Evolutionary conservation across 1,139 yeast genomes (phyloP).

Genomic region (Kluyveromyces marxianus): DNA sequence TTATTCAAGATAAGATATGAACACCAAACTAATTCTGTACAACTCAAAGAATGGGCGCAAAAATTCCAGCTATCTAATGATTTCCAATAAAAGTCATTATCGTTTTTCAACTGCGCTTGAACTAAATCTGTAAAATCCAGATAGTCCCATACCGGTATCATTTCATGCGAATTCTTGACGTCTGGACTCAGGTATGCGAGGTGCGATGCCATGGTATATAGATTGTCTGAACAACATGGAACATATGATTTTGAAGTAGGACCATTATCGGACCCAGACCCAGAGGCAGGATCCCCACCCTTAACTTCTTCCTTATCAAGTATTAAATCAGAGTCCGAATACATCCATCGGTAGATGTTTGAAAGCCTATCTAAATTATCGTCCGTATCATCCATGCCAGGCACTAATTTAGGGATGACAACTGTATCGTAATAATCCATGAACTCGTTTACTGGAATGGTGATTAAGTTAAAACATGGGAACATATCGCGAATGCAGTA

Average conservation of each 20-base stretch:
- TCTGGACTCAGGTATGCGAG: slow-evolving; percentile 3
- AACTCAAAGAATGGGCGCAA: slow-evolving; percentile 22
- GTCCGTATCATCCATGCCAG: slow-evolving; percentile 1
- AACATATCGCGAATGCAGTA: background rate
- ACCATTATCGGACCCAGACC: too few relatives aligned
- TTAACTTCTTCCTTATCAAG: background rate
- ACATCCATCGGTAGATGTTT: slow-evolving; percentile 11
- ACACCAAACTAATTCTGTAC: slow-evolving; percentile 25
- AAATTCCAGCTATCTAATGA: slow-evolving; percentile 26
- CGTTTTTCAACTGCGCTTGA: slow-evolving; percentile 3
- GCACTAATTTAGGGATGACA: background rate
- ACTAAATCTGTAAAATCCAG: background rate
- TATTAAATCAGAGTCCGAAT: slow-evolving; percentile 2
- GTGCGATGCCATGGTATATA: slow-evolving; percentile 12
- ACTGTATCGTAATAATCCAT: slow-evolving; percentile 6
- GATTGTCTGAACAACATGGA: slow-evolving; percentile 8
- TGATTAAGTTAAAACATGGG: slow-evolving; percentile 3
- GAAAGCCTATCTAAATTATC: slow-evolving; percentile 2
- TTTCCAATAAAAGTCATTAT: slow-evolving; percentile 14
- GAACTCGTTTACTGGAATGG: background rate
- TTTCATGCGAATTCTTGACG: background rate
- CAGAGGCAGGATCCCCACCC: too few relatives aligned
- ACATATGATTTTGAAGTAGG: too few relatives aligned
- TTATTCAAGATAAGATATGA: slow-evolving; percentile 19
- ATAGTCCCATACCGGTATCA: slow-evolving; percentile 1